Evolutionary conservation across 495 filamentous ascomycete species (phyloP).

Genomic region (Hyaloscypha hepaticicola): DNA sequence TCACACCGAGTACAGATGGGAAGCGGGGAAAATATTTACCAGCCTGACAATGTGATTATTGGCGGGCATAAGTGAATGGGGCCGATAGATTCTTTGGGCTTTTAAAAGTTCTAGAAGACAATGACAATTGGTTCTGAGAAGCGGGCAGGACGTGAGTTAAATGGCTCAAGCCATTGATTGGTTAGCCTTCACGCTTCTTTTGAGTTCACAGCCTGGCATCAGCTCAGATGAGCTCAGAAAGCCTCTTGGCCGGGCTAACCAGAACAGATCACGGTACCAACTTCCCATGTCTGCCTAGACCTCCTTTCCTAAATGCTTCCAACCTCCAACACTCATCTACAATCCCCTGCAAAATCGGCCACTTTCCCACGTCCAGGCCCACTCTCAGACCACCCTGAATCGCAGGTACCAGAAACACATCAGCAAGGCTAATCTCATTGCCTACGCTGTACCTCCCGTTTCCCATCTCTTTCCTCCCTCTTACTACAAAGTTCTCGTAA

Average conservation of each 20-base stretch:
- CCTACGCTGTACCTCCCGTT: conserved; percentile 10
- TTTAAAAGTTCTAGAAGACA: background rate
- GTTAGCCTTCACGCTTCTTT: background rate
- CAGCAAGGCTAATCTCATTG: conserved; percentile 2
- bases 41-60: background rate
- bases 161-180: background rate
- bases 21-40: background rate
- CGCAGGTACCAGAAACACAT: conserved; percentile 13
- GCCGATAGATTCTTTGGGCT: background rate
- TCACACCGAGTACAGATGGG: background rate
- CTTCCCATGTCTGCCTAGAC: conserved; percentile 12
- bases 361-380: conserved; percentile 6
- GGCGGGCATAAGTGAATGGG: background rate
- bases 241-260: too few relatives aligned
- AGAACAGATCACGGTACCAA: conserved; percentile 8
- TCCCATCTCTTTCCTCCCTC: background rate
- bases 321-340: conserved; percentile 15
- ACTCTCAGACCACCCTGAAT: conserved; percentile 9
- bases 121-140: background rate
- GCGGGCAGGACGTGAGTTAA: background rate
- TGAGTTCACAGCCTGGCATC: too few relatives aligned
- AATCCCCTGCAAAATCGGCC: conserved; percentile 3
- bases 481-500: conserved; percentile 6
- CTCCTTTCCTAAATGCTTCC: conserved; percentile 18
- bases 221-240: too few relatives aligned